Evolutionary conservation across 441 rosid genomes (phyloP), one percentile per base, ranked within the genome.

Genomic region (Cnidoscolus chayamansa): DNA sequence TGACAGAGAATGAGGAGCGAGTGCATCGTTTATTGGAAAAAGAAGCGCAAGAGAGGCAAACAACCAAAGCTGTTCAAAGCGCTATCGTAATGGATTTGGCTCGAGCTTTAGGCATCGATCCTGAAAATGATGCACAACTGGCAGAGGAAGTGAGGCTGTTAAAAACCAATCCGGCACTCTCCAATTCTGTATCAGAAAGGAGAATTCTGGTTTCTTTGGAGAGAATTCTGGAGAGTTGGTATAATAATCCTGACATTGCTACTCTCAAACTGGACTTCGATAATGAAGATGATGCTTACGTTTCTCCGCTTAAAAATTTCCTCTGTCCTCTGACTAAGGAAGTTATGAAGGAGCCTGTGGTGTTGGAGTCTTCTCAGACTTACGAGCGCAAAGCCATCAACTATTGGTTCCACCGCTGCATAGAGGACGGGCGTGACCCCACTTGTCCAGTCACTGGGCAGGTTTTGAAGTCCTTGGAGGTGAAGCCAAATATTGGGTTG

Each of bases 81-180:
- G 83, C 82, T n/a, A 77, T 79, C 10, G 53, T 84, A 51, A 81
- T 81, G 86, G 84, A 84, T 79, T 76, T 81, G 40, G 83, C 83
- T 0, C 70, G 85, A 68, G 82, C 83, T 19, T 67, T 84, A 57
- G 83, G 87, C 7, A 67, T 81, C 20, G 83, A 81, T 60, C 63
- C 78, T 1, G 48, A 72, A 35, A 72, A 77, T 40, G 65, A 68
- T 59, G 49, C 16, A 8, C 83, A 80, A 56, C 68, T 84, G 51
- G 65, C 71, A 0, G 67, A 80, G 47, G 82, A 80, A 53, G 74
- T 84, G 55, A 74, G 79, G 69, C 70, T 63, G 65, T 68, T 82
- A 53, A 80, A 77, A 73, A 13, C 0, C n/a, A 19, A 81, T 56
- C 47, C 81, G 17, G 49, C 61, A 7, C 32, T 30, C 47, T 76